Evolutionary conservation across 2,329 filamentous ascomycete genomes (phyloP).

Genomic region (Epicoccum sorghinum): DNA sequence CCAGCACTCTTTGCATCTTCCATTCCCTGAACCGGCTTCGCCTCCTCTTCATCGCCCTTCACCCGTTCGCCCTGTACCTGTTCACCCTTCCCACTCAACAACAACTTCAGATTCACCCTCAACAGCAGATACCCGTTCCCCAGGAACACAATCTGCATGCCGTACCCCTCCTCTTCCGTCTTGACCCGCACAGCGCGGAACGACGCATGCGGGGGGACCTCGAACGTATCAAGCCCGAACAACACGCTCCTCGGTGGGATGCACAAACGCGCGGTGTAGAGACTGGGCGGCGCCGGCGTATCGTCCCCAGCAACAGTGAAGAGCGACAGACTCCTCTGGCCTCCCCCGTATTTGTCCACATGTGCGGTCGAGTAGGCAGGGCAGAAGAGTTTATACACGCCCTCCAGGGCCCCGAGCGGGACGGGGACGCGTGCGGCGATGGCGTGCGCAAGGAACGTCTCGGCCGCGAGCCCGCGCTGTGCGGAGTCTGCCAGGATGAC

Average conservation of each 20-base stretch:
- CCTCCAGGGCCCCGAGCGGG: slow-evolving; percentile 31
- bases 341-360: slow-evolving; percentile 37
- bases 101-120: slow-evolving; percentile 32
- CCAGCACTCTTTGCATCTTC: slow-evolving; percentile 24
- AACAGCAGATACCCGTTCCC: slow-evolving; percentile 39
- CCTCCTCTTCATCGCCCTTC: slow-evolving; percentile 2
- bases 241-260: slow-evolving; percentile 38
- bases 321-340: slow-evolving; percentile 34
- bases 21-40: slow-evolving; percentile 4
- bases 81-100: slow-evolving; percentile 32
- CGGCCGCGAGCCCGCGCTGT: slow-evolving; percentile 10
- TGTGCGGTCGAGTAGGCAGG: slow-evolving; percentile 31
- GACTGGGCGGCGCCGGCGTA: background rate
- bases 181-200: slow-evolving; percentile 29
- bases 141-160: slow-evolving; percentile 35
- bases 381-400: slow-evolving; percentile 37
- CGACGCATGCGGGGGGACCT: slow-evolving; percentile 35
- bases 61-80: no score
- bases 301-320: slow-evolving; percentile 22
- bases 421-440: slow-evolving; percentile 32
- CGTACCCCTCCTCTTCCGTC: slow-evolving; percentile 32
- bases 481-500: slow-evolving; percentile 9
- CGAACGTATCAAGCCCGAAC: slow-evolving; percentile 26
- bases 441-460: slow-evolving; percentile 26
- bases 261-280: slow-evolving; percentile 33